Evolutionary conservation across 192 early-diverging fungal species (phyloP).

Genomic region (Gigaspora rosea): DNA sequence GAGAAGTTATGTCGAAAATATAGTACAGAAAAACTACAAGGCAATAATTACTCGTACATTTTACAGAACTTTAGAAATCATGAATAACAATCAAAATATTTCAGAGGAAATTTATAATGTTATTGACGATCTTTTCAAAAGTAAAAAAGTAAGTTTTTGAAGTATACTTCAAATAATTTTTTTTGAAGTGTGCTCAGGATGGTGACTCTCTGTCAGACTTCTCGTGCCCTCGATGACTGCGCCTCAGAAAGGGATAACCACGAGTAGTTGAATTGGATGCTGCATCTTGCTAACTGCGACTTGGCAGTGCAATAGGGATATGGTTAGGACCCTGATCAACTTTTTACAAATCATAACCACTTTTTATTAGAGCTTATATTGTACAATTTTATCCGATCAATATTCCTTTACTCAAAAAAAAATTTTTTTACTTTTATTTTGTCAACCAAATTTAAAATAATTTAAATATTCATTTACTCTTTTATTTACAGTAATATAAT

Average conservation of each 20-base stretch:
- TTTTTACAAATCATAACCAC: no score
- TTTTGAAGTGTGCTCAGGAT: neutral
- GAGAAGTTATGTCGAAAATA: no score
- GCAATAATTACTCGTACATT: neutral
- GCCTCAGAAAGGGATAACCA: neutral
- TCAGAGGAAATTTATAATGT: no score
- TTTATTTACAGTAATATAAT: no score
- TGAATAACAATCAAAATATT: neutral
- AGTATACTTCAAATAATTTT: neutral
- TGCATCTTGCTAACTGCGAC: neutral
- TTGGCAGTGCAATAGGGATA: neutral
- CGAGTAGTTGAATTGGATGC: conserved; percentile 12
- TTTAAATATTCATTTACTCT: no score
- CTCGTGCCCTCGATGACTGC: neutral
- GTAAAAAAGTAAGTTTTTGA: neutral
- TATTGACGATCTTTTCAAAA: neutral
- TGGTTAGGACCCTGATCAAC: no score
- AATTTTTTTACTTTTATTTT: no score
- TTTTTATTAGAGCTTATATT: no score
- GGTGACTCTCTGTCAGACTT: neutral
- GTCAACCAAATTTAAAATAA: no score
- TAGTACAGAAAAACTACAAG: no score
- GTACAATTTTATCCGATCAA: no score
- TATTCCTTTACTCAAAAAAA: no score
- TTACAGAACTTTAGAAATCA: neutral